Base-by-base conservation (phyloP, 148 eudicot genomes). In the Fagopyrum esculentum region DNA sequence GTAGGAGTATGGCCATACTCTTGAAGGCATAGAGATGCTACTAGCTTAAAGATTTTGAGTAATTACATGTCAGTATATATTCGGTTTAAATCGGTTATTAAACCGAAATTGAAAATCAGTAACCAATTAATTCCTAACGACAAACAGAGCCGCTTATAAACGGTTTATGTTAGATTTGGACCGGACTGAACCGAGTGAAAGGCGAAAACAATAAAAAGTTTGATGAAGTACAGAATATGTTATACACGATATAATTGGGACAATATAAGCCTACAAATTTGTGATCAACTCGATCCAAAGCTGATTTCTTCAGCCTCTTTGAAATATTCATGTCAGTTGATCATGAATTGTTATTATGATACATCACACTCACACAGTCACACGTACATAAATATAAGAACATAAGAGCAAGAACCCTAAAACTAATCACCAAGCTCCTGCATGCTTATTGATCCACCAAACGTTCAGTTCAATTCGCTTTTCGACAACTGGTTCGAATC, bases 401-500 rank as follows among this genome's bases (percentile, higher is more conserved):
- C 57, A 52, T 8, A 15, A 35, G 40, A 35, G 2, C 40, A 52
- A 52, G 17, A 52, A 52, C 57, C 57, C 17, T 55, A 55, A 55
- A 17, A 16, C 17, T 16, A 51, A 51, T 16, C 12, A 51, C 56
- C 56, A 13, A 51, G 56, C 5, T 51, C 56, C 56, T 54, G 2
- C 56, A 13, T 54, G 2, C 35, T 59, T 63, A 63, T 63, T 63
- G 16, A 30, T 3, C 2, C 4, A 1, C 1, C 61, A 56, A 29
- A 26, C 22, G 44, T 43, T 19, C 7, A 69, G 2, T 5, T 71
- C 5, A 71, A 16, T 90, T 90, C 17, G 78, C 76, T 69, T 76
- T 84, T 73, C 90, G 81, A 68, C 96, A 90, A 60, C 85, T 88
- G 49, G 69, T 82, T 80, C 96, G 78, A 55, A 91, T 81, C 81